Percentiles rank a stretch among this genome's conserved stretches.
Conservation (phyloP, 108 stramenopile genomes). For the Skeletonema menzelii region DNA sequence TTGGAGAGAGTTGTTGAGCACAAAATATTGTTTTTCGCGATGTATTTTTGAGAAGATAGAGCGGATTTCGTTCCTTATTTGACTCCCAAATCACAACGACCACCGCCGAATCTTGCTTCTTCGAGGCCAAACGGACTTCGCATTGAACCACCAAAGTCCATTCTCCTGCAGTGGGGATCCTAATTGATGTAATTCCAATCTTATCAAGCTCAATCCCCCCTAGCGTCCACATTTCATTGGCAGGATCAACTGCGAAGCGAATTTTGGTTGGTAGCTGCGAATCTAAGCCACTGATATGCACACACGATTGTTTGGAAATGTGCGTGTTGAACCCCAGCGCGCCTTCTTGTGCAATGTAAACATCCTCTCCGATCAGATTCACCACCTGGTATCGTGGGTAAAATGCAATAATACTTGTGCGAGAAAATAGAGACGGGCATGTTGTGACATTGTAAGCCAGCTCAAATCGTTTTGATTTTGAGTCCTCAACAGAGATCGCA, state of each 20-base stretch:
- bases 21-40: conserved; percentile 65
- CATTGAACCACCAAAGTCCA: conserved; percentile 67
- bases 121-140: conserved; percentile 78
- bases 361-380: conserved; percentile 62
- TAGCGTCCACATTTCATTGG: conserved; percentile 54
- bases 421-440: conserved; percentile 63
- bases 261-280: conserved; percentile 54
- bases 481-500: conserved; percentile 55
- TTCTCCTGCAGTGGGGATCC: conserved; percentile 47
- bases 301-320: conserved; percentile 63
- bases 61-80: conserved; percentile 67
- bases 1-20: conserved; percentile 52
- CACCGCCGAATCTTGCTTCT: conserved; percentile 73
- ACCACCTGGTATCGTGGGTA: conserved; percentile 74
- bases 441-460: conserved; percentile 67
- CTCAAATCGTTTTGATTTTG: conserved; percentile 59
- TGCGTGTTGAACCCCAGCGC: conserved; percentile 35
- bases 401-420: conserved; percentile 70
- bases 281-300: conserved; percentile 71
- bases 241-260: conserved; percentile 41
- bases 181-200: conserved; percentile 76
- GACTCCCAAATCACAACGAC: conserved; percentile 72
- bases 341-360: conserved; percentile 71
- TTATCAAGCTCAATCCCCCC: conserved; percentile 71
- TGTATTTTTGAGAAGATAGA: conserved; percentile 66